Evolutionary conservation across 257 asterid genomes (phyloP).

Genomic region (Solanum appendiculatum): DNA sequence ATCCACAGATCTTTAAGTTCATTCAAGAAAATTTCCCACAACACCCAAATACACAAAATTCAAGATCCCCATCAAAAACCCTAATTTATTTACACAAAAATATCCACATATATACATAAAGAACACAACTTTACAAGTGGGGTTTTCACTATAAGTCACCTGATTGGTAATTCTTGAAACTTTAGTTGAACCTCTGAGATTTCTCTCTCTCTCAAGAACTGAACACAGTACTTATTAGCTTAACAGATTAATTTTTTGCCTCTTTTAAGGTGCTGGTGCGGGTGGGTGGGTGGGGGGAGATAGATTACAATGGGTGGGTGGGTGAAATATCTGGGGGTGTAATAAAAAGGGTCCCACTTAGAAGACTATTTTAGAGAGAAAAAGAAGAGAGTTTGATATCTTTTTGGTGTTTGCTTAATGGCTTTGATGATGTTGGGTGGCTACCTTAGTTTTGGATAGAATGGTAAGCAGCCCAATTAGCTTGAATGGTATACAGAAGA

Average conservation of each 20-base stretch:
- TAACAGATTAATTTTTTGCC: not conserved
- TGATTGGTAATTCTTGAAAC: conserved; percentile 1
- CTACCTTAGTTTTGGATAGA: not conserved
- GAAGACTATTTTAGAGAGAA: not conserved
- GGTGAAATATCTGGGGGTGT: not conserved
- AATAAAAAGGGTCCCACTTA: not conserved
- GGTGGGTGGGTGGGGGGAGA: no score
- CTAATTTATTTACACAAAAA: not conserved
- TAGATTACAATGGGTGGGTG: not conserved
- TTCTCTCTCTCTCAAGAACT: conserved; percentile 1
- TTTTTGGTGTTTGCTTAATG: conserved; percentile 5
- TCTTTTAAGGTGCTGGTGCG: not conserved
- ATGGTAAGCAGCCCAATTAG: not conserved
- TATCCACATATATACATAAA: not conserved
- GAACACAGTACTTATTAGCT: not conserved
- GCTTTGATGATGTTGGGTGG: not conserved
- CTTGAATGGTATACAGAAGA: not conserved
- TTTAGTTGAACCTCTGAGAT: not conserved
- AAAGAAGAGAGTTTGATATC: not conserved
- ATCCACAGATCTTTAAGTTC: not conserved
- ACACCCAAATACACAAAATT: not conserved
- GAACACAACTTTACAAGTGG: not conserved
- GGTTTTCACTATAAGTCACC: not conserved
- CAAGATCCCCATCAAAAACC: not conserved
- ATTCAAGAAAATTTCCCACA: not conserved